Evolutionary conservation across 1,284 basidiomycete genomes (phyloP).

Genomic region (Tetrapyrgos nigripes): DNA sequence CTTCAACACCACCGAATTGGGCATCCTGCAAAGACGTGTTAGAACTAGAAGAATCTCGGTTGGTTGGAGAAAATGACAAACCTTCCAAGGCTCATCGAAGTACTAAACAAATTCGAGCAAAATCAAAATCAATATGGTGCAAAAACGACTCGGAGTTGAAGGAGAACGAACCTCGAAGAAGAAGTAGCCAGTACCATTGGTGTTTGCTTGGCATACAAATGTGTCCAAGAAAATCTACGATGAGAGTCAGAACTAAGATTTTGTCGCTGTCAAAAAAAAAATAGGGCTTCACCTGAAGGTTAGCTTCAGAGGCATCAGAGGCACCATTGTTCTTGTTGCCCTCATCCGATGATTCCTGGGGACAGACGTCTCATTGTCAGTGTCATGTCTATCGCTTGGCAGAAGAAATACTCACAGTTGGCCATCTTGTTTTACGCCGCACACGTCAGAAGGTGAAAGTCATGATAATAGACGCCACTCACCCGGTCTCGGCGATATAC

Average conservation of each 20-base stretch:
- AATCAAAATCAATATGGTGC: not conserved
- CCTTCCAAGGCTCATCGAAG: slow-evolving; percentile 79
- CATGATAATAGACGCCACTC: slow-evolving; percentile 13
- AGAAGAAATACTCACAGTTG: slow-evolving; percentile 22
- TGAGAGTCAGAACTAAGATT: too few relatives aligned
- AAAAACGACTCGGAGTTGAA: not conserved
- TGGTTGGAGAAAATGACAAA: not conserved
- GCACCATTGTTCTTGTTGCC: slow-evolving; percentile 53
- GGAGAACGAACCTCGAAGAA: slow-evolving; percentile 57
- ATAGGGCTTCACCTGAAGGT: slow-evolving; percentile 54
- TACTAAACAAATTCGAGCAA: slow-evolving; percentile 46
- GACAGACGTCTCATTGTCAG: not conserved
- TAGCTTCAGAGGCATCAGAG: slow-evolving; percentile 58
- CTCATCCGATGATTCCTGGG: slow-evolving; percentile 21
- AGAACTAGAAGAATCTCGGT: too few relatives aligned
- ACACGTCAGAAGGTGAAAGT: too few relatives aligned
- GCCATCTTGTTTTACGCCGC: not conserved
- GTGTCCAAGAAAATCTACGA: slow-evolving; percentile 65
- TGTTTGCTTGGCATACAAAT: slow-evolving; percentile 77
- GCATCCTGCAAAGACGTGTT: slow-evolving; percentile 30
- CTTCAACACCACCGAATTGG: slow-evolving; percentile 72
- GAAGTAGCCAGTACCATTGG: slow-evolving; percentile 74
- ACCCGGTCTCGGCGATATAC: slow-evolving; percentile 60
- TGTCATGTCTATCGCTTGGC: not conserved
- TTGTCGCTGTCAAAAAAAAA: not conserved